Conservation (phyloP, 1,284 basidiomycete genomes). For the Blastosporella zonata region DNA sequence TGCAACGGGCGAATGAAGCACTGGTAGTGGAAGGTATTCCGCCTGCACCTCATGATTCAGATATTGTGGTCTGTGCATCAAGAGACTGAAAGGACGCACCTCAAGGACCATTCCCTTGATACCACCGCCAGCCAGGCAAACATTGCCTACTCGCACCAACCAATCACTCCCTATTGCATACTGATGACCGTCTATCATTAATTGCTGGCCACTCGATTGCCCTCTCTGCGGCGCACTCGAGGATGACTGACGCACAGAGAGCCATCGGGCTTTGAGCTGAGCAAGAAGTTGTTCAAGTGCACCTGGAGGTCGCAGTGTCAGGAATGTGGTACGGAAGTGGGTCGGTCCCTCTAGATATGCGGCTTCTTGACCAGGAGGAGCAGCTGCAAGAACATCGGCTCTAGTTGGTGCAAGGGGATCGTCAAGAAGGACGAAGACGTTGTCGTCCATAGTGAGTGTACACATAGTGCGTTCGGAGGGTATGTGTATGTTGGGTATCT, state of each 20-base stretch:
- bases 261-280: conserved; percentile 72
- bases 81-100: conserved; percentile 37
- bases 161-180: conserved; percentile 76
- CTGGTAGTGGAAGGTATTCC: conserved; percentile 72
- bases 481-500: conserved; percentile 46
- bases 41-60: conserved; percentile 41
- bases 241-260: conserved; percentile 58
- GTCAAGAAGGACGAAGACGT: conserved; percentile 73
- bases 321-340: conserved; percentile 71
- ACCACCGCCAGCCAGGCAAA: conserved; percentile 65
- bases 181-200: conserved; percentile 65
- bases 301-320: conserved; percentile 68
- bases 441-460: conserved; percentile 70
- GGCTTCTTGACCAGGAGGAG: conserved; percentile 37
- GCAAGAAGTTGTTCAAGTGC: conserved; percentile 68
- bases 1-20: conserved; percentile 52
- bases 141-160: conserved; percentile 76
- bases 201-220: conserved; percentile 55
- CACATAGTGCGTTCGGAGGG: conserved; percentile 67
- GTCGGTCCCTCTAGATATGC: conserved; percentile 45
- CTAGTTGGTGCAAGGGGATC: conserved; percentile 67
- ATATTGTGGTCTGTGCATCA: background rate
- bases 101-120: conserved; percentile 78
- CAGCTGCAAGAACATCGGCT: conserved; percentile 50
- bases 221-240: conserved; percentile 40